Conservation (phyloP, 1,284 basidiomycete species). For the Leccinum angustisporum region DNA sequence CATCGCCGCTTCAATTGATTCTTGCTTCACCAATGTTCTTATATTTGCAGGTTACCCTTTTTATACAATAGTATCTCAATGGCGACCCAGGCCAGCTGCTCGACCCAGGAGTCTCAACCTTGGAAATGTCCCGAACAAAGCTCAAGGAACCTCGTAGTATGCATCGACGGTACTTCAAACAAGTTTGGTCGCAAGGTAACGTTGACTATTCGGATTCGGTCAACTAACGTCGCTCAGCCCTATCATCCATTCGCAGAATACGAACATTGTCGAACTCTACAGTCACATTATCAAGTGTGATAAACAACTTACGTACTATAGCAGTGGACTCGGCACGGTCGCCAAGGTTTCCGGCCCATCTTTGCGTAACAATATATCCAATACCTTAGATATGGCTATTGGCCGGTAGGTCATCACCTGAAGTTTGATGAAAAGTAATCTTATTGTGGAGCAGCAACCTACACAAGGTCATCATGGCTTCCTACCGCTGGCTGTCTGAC, state of each 20-base stretch:
- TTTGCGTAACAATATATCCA: constrained; percentile 17
- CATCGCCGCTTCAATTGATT: too few relatives aligned
- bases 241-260: constrained; percentile 26
- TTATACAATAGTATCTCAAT: neutral
- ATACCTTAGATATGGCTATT: constrained; percentile 29
- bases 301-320: constrained; percentile 36
- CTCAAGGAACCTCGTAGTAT: constrained; percentile 28
- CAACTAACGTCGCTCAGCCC: neutral
- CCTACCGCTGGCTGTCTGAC: constrained; percentile 39
- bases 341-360: constrained; percentile 21
- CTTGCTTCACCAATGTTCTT: too few relatives aligned
- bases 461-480: constrained; percentile 33
- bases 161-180: constrained; percentile 41
- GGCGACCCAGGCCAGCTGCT: neutral
- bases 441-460: constrained; percentile 28
- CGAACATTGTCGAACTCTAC: constrained; percentile 39
- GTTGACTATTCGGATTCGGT: neutral
- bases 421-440: too few relatives aligned
- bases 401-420: constrained; percentile 26
- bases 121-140: too few relatives aligned
- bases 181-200: constrained; percentile 31
- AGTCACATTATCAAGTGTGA: constrained; percentile 32
- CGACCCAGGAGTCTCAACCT: too few relatives aligned
- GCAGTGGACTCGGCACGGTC: constrained; percentile 37
- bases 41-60: too few relatives aligned